Evolutionary conservation across 257 asterid genomes (phyloP).

Genomic region (Jasminum sambac): DNA sequence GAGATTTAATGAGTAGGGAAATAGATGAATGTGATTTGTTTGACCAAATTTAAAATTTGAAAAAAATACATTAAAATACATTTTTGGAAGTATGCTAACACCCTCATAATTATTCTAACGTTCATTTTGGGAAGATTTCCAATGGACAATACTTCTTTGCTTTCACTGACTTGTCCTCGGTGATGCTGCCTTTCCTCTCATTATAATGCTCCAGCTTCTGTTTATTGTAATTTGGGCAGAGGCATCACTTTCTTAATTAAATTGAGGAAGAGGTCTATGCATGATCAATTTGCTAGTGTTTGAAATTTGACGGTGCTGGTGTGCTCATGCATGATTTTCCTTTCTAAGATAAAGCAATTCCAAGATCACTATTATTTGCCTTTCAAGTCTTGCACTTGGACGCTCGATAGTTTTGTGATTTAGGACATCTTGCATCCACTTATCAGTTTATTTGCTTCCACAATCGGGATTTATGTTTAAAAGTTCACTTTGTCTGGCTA

Average conservation of each 20-base stretch:
- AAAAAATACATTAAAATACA: no score
- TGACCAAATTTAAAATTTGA: no score
- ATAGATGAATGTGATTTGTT: no score
- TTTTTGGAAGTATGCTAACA: no score
- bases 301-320: not conserved
- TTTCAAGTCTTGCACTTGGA: not conserved
- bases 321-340: not conserved
- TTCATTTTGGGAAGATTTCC: not conserved
- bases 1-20: no score
- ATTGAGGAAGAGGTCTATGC: not conserved
- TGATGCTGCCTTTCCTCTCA: not conserved
- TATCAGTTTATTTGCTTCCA: not conserved
- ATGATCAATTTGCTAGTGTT: not conserved
- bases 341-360: not conserved
- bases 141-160: not conserved
- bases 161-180: not conserved
- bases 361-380: not conserved
- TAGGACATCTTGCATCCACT: not conserved
- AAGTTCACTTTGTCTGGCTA: not conserved
- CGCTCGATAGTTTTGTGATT: not conserved
- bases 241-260: not conserved
- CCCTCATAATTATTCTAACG: not conserved
- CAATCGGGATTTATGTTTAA: not conserved
- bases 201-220: not conserved
- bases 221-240: not conserved